Evolutionary conservation across 2,329 filamentous ascomycete genomes (phyloP).

Genomic region (Phaeosphaeriaceae sp.): DNA sequence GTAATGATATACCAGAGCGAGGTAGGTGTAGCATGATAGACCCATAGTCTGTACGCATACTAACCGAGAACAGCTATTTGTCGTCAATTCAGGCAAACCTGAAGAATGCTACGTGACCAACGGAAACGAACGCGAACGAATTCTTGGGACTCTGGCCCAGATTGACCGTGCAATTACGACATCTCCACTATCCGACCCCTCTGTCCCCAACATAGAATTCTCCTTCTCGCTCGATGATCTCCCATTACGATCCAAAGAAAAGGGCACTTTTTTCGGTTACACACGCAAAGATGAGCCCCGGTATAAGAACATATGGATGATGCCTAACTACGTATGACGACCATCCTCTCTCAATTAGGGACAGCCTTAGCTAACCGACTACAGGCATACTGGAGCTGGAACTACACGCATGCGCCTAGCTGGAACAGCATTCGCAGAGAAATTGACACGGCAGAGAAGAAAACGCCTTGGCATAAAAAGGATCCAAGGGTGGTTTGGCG

Average conservation of each 20-base stretch:
- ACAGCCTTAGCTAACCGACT: not conserved
- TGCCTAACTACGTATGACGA: constrained; percentile 36
- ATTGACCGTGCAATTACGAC: constrained; percentile 41
- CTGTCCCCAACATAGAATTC: constrained; percentile 41
- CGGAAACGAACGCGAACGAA: constrained; percentile 44
- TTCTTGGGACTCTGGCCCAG: constrained; percentile 42
- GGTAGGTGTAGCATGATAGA: constrained; percentile 19
- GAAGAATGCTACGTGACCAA: constrained; percentile 43
- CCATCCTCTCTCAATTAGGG: not conserved
- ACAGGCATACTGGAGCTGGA: constrained; percentile 43
- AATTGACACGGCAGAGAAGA: constrained; percentile 29
- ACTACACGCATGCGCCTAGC: constrained; percentile 43
- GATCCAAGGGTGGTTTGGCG: constrained; percentile 41
- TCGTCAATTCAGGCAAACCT: constrained; percentile 38
- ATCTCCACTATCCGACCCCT: constrained; percentile 32
- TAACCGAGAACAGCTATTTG: constrained; percentile 34
- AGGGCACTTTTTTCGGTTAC: constrained; percentile 39
- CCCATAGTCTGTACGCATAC: not conserved
- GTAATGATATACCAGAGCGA: constrained; percentile 40
- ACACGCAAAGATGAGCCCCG: constrained; percentile 35
- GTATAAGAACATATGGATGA: constrained; percentile 43
- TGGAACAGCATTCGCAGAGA: constrained; percentile 43
- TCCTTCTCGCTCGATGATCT: constrained; percentile 42
- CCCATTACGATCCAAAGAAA: constrained; percentile 34
- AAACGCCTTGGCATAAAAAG: constrained; percentile 37